Conservation (phyloP, 140 eudicot species). For the Artemisia princeps region DNA sequence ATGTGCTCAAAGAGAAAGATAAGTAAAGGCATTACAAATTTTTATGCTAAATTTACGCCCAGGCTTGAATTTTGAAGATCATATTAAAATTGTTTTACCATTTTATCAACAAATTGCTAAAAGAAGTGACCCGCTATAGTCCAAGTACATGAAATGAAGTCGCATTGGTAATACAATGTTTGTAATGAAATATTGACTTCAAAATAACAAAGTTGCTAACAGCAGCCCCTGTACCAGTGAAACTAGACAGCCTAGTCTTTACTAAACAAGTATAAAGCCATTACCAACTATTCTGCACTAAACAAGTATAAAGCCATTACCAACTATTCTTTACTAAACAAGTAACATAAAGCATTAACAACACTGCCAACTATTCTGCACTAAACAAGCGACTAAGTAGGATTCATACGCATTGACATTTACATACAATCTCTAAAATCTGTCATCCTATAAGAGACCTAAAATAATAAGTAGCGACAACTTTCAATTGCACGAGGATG, state of each 20-base stretch:
- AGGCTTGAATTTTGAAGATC: background rate
- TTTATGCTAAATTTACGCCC: background rate
- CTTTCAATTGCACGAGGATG: background rate
- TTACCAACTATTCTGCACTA: background rate
- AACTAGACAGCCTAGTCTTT: background rate
- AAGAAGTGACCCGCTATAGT: background rate
- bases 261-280: too few relatives aligned
- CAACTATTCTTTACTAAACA: background rate
- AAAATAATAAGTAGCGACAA: background rate
- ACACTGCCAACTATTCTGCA: background rate
- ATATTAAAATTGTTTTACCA: background rate
- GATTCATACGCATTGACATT: background rate
- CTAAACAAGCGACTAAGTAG: background rate
- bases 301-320: background rate
- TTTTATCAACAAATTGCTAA: background rate
- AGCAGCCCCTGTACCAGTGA: slow-evolving; percentile 13
- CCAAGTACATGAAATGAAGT: background rate
- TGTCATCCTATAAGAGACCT: background rate
- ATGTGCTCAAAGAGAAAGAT: background rate
- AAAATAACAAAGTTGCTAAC: background rate
- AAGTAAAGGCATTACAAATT: background rate
- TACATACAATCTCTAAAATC: background rate
- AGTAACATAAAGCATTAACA: background rate
- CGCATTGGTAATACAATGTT: background rate
- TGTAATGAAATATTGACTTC: slow-evolving; percentile 9